A percentile compares a stretch with the other conserved stretches of the same genome.
These are phyloP conservation scores for Raffaelea deltoideospora DNA, from an alignment of 2,329 filamentous ascomycete genomes.

Conservation along the genomic window DNA sequence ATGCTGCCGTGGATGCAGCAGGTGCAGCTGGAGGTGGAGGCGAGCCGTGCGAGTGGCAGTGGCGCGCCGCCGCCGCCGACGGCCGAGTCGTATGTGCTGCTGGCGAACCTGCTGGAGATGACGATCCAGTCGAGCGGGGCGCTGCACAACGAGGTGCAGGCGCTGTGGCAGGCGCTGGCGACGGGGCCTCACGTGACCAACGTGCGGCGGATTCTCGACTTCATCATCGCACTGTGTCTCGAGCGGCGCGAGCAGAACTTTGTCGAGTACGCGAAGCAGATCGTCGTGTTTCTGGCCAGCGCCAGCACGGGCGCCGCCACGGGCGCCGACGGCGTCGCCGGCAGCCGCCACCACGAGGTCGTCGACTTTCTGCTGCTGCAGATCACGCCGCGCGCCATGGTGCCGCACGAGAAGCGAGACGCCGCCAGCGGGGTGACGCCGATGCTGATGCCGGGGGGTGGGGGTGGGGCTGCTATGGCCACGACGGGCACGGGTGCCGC, in stretches of 20 bases:
- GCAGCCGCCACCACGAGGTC: conserved; percentile 68
- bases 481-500: not conserved
- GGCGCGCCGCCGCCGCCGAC: conserved; percentile 88
- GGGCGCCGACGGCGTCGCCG: too few species aligned
- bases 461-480: not conserved
- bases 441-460: conserved; percentile 22
- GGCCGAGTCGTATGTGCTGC: conserved; percentile 80
- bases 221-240: conserved; percentile 86
- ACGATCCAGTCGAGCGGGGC: conserved; percentile 82
- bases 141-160: conserved; percentile 92
- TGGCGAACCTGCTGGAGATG: conserved; percentile 90
- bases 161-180: conserved; percentile 89
- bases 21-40: conserved; percentile 82
- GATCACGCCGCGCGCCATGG: conserved; percentile 92
- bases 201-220: conserved; percentile 85
- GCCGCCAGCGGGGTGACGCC: conserved; percentile 15
- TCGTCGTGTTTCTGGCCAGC: conserved; percentile 88
- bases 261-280: conserved; percentile 94
- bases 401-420: conserved; percentile 69
- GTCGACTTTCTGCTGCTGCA: conserved; percentile 87
- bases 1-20: conserved; percentile 94
- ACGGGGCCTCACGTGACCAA: conserved; percentile 88
- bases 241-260: conserved; percentile 96
- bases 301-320: too few species aligned
- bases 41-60: too few species aligned